A percentile compares a stretch with the other conserved stretches of the same genome.
Conservation (phyloP, 2,329 filamentous ascomycete genomes). For the Dactylellina parvicollis region DNA sequence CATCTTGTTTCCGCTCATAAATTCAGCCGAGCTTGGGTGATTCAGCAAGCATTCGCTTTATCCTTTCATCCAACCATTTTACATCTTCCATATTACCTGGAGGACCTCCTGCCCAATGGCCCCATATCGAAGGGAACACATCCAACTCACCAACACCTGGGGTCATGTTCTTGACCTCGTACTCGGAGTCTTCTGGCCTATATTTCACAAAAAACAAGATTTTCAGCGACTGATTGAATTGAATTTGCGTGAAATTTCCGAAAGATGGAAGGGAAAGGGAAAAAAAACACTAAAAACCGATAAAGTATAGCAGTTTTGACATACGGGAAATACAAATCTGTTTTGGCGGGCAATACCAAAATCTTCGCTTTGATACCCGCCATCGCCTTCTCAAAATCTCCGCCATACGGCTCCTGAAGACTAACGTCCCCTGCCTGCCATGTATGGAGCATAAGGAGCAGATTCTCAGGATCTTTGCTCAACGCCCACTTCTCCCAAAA, state of each 20-base stretch:
- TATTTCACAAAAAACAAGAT: neutral
- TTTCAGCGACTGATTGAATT: neutral
- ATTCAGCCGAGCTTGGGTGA: constrained; percentile 7
- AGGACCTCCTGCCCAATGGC: constrained; percentile 75
- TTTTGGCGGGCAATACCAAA: constrained; percentile 75
- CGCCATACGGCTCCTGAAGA: constrained; percentile 73
- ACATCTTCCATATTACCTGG: constrained; percentile 76
- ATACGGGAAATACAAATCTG: constrained; percentile 79
- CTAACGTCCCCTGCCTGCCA: constrained; percentile 81
- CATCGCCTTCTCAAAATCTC: constrained; percentile 73
- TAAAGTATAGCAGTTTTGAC: no score
- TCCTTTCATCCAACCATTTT: constrained; percentile 74
- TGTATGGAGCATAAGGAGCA: constrained; percentile 78
- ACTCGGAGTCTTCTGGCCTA: constrained; percentile 78
- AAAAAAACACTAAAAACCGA: no score
- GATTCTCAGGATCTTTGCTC: constrained; percentile 77
- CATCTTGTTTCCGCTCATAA: no score
- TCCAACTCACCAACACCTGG: constrained; percentile 68
- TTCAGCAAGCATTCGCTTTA: constrained; percentile 64
- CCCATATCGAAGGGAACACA: constrained; percentile 72
- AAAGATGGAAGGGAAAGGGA: no score
- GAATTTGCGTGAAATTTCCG: neutral
- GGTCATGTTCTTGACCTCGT: constrained; percentile 74
- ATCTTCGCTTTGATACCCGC: constrained; percentile 76
- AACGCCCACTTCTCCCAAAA: constrained; percentile 82